Evolutionary conservation across 129 eudicot genomes (phyloP).

Genomic region (Flaveria trinervia): DNA sequence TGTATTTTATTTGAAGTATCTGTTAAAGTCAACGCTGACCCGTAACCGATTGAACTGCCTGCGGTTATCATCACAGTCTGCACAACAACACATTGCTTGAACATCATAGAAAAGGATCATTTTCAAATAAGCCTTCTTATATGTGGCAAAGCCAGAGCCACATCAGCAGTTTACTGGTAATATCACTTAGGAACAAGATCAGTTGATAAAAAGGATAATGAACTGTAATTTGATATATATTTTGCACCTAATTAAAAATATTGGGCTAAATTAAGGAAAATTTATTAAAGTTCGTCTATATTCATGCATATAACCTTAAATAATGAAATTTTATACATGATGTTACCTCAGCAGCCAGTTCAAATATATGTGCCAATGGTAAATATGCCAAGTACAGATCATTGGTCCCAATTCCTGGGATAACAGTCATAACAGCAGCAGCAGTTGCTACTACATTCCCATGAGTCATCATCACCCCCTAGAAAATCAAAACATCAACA

Average conservation of each 20-base stretch:
- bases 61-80: slow-evolving; percentile 89
- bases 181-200: background rate
- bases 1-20: slow-evolving; percentile 89
- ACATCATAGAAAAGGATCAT: background rate
- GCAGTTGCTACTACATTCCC: slow-evolving; percentile 90
- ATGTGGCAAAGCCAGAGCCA: background rate
- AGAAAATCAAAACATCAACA: slow-evolving; percentile 18
- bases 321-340: slow-evolving; percentile 1
- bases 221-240: background rate
- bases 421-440: slow-evolving; percentile 87
- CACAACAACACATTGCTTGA: slow-evolving; percentile 30
- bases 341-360: slow-evolving; percentile 93
- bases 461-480: slow-evolving; percentile 99
- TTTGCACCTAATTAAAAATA: background rate
- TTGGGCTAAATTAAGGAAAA: background rate
- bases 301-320: background rate
- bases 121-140: background rate
- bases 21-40: slow-evolving; percentile 87
- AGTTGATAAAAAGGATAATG: background rate
- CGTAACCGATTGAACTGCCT: slow-evolving; percentile 78
- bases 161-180: background rate
- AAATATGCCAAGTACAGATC: slow-evolving; percentile 92
- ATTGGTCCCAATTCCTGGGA: slow-evolving; percentile 64
- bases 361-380: slow-evolving; percentile 94
- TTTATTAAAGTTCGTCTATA: background rate